A percentile compares a stretch with the other conserved stretches of the same genome.
phyloP scores from a whole-genome alignment of 768 basidiomycete species.

The Trametes gibbosa region DNA sequence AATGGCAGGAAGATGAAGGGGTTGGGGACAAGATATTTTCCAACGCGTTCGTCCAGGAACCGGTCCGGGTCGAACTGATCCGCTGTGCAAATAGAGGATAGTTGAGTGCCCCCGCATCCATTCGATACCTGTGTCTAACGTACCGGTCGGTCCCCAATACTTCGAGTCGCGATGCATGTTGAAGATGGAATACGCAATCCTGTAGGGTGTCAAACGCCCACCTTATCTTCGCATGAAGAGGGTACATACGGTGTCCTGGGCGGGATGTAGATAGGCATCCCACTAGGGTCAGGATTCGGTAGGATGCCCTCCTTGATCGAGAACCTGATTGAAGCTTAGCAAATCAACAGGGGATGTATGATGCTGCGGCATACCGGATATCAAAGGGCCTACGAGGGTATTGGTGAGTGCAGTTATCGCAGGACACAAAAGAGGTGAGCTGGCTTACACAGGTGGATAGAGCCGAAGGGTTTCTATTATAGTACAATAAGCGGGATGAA shows the following conservation, averaged over 20 bases:
- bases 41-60: constrained; percentile 62
- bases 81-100: constrained; percentile 34
- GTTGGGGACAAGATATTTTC: constrained; percentile 59
- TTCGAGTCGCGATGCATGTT: constrained; percentile 65
- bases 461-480: constrained; percentile 30
- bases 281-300: constrained; percentile 19
- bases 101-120: background rate
- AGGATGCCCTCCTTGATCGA: constrained; percentile 14
- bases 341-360: no score
- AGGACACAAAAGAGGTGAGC: background rate
- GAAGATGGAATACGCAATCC: constrained; percentile 51
- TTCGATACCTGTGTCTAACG: background rate
- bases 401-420: background rate
- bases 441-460: constrained; percentile 31
- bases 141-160: constrained; percentile 73
- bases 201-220: constrained; percentile 28
- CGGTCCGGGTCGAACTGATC: constrained; percentile 70
- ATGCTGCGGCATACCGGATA: constrained; percentile 24
- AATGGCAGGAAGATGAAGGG: constrained; percentile 62
- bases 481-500: background rate
- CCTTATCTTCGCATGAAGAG: background rate
- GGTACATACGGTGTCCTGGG: constrained; percentile 15
- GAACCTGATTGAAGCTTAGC: constrained; percentile 1
- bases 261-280: constrained; percentile 25
- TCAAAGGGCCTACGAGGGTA: constrained; percentile 32